These are phyloP conservation scores for Inonotus hispidus DNA, from an alignment of 1,284 basidiomycete species.

Conservation along the genomic window DNA sequence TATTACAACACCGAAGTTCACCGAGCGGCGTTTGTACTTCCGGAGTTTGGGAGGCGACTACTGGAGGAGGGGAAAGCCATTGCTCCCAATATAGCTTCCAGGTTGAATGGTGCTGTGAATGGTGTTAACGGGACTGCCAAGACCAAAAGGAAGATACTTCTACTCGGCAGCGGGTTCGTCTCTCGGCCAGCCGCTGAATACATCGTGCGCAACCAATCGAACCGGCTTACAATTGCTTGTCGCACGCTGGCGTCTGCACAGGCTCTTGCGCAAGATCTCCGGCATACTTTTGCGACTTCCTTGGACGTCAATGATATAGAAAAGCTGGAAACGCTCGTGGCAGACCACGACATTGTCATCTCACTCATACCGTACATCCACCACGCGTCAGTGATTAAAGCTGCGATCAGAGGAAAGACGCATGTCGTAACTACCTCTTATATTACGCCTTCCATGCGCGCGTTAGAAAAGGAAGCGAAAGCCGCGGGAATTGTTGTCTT, in stretches of 20 bases:
- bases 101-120: neutral
- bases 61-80: conserved; percentile 71
- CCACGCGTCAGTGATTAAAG: conserved; percentile 90
- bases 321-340: conserved; percentile 77
- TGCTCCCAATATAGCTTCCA: conserved; percentile 50
- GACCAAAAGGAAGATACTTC: conserved; percentile 67
- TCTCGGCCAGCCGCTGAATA: conserved; percentile 94
- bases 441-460: conserved; percentile 86
- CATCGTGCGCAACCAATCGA: conserved; percentile 77
- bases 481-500: conserved; percentile 93
- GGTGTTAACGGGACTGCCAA: conserved; percentile 21
- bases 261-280: conserved; percentile 63
- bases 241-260: conserved; percentile 77
- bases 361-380: conserved; percentile 95
- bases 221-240: conserved; percentile 86
- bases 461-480: conserved; percentile 79
- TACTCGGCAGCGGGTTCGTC: conserved; percentile 94
- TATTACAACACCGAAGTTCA: conserved; percentile 92
- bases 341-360: conserved; percentile 89
- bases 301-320: conserved; percentile 77
- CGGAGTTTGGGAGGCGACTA: conserved; percentile 82
- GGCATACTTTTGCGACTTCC: conserved; percentile 67
- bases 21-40: conserved; percentile 81
- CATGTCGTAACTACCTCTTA: conserved; percentile 98
- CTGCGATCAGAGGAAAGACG: conserved; percentile 92